Evolutionary conservation across 306 rosid species (phyloP).

Genomic region (Pueraria montana): DNA sequence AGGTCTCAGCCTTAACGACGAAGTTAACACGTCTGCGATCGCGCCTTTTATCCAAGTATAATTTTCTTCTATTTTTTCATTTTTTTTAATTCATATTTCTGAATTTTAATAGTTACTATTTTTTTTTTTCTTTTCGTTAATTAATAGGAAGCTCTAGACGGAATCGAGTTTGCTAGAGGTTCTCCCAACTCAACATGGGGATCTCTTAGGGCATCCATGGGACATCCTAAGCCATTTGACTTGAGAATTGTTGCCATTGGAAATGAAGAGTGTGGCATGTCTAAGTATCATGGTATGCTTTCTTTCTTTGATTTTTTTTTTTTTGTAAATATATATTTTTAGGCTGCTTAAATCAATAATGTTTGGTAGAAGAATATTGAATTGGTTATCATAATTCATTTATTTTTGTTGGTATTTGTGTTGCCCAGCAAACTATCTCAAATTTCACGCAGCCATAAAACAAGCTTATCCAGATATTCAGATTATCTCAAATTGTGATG

Average conservation of each 20-base stretch:
- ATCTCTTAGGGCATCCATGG: constrained; percentile 78
- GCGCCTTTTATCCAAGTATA: constrained; percentile 64
- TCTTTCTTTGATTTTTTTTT: background rate
- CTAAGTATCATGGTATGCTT: constrained; percentile 62
- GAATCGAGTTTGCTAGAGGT: constrained; percentile 84
- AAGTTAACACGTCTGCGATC: constrained; percentile 54
- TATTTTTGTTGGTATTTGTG: no score
- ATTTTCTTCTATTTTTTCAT: background rate
- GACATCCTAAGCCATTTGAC: constrained; percentile 84
- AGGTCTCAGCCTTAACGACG: background rate
- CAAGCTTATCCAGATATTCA: background rate
- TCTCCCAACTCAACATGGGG: constrained; percentile 74
- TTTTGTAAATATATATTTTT: background rate
- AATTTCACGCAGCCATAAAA: background rate
- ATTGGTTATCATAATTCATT: no score
- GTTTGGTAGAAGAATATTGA: no score
- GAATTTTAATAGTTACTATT: background rate
- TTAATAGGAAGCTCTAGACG: background rate
- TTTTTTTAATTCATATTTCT: background rate
- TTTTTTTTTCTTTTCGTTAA: no score
- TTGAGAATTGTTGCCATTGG: constrained; percentile 78
- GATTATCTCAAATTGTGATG: background rate
- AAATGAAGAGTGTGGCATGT: constrained; percentile 78
- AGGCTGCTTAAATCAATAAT: no score
- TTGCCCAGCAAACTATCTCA: constrained; percentile 71